A percentile compares a stretch with the other conserved stretches of the same genome.
Conservation (phyloP, 2,329 filamentous ascomycete genomes). For the Epichloe brachyelytri region DNA sequence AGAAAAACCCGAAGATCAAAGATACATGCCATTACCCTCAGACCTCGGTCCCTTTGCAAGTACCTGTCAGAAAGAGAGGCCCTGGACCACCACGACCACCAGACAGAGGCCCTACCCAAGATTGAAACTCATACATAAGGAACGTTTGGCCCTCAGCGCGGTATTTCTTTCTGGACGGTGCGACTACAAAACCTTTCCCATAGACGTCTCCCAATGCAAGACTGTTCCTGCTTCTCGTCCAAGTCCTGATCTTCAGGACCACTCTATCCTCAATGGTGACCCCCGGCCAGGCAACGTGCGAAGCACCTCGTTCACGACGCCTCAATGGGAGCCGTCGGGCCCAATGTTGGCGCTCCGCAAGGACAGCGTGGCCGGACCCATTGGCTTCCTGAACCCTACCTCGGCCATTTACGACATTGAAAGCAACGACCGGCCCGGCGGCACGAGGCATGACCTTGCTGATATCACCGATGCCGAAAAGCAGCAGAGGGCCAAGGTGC, state of each 20-base stretch:
- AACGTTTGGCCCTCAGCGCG: no score
- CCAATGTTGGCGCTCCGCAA: slow-evolving; percentile 8
- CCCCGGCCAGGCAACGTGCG: background rate
- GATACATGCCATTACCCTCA: no score
- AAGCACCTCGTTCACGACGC: slow-evolving; percentile 5
- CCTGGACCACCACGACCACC: no score
- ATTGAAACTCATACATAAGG: no score
- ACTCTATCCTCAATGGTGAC: background rate
- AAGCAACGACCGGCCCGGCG: background rate
- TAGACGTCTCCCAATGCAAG: no score
- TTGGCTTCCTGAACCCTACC: slow-evolving; percentile 9
- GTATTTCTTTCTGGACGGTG: no score
- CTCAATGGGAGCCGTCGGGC: slow-evolving; percentile 6
- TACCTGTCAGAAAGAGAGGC: no score
- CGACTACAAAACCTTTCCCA: no score
- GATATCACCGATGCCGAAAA: slow-evolving; percentile 1
- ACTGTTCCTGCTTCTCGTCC: no score
- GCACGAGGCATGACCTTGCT: background rate
- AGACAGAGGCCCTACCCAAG: no score
- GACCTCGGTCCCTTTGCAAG: no score
- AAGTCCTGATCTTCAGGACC: background rate
- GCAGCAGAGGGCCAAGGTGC: slow-evolving; percentile 5
- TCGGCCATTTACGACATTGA: slow-evolving; percentile 8
- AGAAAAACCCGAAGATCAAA: no score
- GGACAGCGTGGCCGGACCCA: slow-evolving; percentile 6